A percentile compares a stretch with the other conserved stretches of the same genome.
These are phyloP conservation scores for Citrus glauca DNA, from an alignment of 345 rosid genomes.

Conservation along the genomic window DNA sequence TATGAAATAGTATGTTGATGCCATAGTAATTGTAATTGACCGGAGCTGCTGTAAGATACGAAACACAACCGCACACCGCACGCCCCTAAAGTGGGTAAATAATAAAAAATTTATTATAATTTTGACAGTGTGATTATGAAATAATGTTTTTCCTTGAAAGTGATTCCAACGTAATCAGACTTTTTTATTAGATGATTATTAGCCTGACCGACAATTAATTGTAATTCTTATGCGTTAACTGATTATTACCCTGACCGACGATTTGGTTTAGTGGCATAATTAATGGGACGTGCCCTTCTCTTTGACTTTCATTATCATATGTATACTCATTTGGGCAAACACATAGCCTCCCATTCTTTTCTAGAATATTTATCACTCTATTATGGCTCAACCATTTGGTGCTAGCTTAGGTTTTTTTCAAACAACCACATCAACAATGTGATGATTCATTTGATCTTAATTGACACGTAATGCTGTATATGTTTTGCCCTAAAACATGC, in stretches of 20 bases:
- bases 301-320: background rate
- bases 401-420: conserved; percentile 12
- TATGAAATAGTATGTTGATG: background rate
- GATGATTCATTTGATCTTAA: no score
- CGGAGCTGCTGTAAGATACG: no score
- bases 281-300: background rate
- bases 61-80: no score
- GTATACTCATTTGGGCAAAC: background rate
- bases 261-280: background rate
- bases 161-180: accelerated
- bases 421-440: conserved; percentile 6
- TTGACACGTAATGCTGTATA: no score
- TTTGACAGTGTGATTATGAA: accelerated
- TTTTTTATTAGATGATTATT: no score
- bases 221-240: conserved; percentile 11
- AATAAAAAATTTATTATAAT: no score
- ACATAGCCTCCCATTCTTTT: no score
- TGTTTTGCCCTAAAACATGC: no score
- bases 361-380: no score
- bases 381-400: conserved; percentile 3
- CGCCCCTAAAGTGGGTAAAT: no score
- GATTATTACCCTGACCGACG: background rate
- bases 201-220: background rate
- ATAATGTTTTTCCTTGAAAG: no score
- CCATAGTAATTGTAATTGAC: background rate